Percentiles rank a stretch among this genome's conserved stretches.
These are phyloP conservation scores for Suillus americanus DNA, from an alignment of 768 basidiomycete species.

Conservation along the genomic window DNA sequence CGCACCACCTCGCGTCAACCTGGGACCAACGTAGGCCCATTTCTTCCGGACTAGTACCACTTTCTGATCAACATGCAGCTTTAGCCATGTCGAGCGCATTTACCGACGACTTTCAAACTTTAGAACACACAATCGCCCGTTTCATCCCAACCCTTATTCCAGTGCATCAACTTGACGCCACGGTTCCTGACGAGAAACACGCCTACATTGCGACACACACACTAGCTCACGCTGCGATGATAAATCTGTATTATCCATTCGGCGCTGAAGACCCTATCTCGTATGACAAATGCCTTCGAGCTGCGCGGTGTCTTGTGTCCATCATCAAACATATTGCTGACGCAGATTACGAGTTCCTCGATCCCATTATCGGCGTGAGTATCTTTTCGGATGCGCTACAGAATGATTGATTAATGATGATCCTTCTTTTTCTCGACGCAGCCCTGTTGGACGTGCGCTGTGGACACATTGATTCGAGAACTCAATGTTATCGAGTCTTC, in stretches of 20 bases:
- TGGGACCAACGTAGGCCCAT: slow-evolving; percentile 56
- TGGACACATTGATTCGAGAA: slow-evolving; percentile 67
- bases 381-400: neutral
- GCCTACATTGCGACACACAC: slow-evolving; percentile 61
- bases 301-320: slow-evolving; percentile 58
- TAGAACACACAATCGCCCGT: slow-evolving; percentile 64
- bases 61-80: slow-evolving; percentile 33
- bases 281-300: slow-evolving; percentile 65
- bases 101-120: slow-evolving; percentile 55
- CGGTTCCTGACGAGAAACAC: slow-evolving; percentile 58
- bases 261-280: slow-evolving; percentile 57
- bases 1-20: slow-evolving; percentile 55
- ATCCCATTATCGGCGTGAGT: slow-evolving; percentile 75
- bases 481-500: slow-evolving; percentile 61
- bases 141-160: slow-evolving; percentile 66
- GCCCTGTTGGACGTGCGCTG: slow-evolving; percentile 73
- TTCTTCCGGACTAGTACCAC: slow-evolving; percentile 12
- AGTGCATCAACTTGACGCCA: slow-evolving; percentile 58
- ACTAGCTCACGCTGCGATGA: slow-evolving; percentile 62
- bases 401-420: neutral
- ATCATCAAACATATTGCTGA: slow-evolving; percentile 65
- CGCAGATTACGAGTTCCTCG: slow-evolving; percentile 67
- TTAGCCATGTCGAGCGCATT: slow-evolving; percentile 47
- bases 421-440: slow-evolving; percentile 24
- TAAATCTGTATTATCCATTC: slow-evolving; percentile 64